phyloP scores from a whole-genome alignment of 441 rosid species.

The Raphanus hybrid region DNA sequence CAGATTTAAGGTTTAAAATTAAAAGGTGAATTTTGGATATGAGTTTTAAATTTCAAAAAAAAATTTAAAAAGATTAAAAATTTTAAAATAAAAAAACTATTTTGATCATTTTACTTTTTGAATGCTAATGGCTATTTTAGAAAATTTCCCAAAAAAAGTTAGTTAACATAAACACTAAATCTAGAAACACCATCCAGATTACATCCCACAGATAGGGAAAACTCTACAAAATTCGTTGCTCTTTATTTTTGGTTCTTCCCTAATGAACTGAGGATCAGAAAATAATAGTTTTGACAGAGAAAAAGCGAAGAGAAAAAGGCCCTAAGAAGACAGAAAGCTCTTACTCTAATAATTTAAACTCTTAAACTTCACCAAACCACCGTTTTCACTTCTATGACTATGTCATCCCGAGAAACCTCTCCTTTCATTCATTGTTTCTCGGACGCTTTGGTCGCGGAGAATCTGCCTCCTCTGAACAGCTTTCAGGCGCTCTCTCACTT shows the following conservation, averaged over 20 bases:
- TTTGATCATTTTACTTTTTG: too few species aligned
- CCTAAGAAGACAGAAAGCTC: constrained; percentile 4
- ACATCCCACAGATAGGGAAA: constrained; percentile 15
- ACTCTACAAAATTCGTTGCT: background rate
- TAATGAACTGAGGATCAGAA: constrained; percentile 23
- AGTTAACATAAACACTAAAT: background rate
- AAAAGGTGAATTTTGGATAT: too few species aligned
- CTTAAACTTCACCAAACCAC: background rate
- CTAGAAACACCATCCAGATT: background rate
- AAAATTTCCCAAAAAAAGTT: too few species aligned
- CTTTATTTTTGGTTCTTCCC: constrained; percentile 25
- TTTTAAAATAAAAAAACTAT: too few species aligned
- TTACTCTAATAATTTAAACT: constrained; percentile 3
- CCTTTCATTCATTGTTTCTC: constrained; percentile 19
- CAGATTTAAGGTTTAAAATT: too few species aligned
- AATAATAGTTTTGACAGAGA: background rate
- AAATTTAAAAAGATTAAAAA: too few species aligned
- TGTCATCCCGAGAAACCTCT: background rate
- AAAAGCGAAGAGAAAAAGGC: background rate
- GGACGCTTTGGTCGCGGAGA: constrained; percentile 26
- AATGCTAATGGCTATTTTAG: too few species aligned
- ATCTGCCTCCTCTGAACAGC: constrained; percentile 9
- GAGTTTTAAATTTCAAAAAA: too few species aligned
- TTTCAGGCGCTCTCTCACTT: background rate
- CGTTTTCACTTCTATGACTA: background rate